A percentile compares a stretch with the other conserved stretches of the same genome.
Conservation (phyloP, 768 basidiomycete genomes). For the Auricularia auricula-judae region DNA sequence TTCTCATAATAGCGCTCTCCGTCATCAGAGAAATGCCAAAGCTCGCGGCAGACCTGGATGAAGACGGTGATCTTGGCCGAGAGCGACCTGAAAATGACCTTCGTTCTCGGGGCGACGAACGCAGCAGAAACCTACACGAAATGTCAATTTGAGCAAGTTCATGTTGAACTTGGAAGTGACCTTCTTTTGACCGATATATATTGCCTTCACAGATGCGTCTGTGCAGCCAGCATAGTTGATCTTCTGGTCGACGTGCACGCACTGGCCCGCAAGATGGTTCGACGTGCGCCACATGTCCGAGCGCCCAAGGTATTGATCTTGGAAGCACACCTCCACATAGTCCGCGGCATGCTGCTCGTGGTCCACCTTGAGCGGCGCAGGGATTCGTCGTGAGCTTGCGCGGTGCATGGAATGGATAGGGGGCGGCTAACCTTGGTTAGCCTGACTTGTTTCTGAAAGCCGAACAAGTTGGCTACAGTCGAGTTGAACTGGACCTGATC, state of each 20-base stretch:
- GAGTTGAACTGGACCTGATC: conserved; percentile 17
- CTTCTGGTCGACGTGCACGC: conserved; percentile 76
- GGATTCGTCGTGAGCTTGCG: background rate
- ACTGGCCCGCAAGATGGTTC: conserved; percentile 69
- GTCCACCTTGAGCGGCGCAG: conserved; percentile 44
- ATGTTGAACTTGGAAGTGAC: conserved; percentile 21
- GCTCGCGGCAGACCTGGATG: conserved; percentile 90
- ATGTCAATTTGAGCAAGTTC: conserved; percentile 6
- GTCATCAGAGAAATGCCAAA: conserved; percentile 95
- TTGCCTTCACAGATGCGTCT: conserved; percentile 68
- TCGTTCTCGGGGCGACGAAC: conserved; percentile 71
- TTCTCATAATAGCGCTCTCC: conserved; percentile 95
- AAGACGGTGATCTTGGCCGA: conserved; percentile 90
- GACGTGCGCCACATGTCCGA: conserved; percentile 95
- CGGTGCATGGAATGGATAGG: background rate
- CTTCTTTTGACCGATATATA: conserved; percentile 61
- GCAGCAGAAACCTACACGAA: conserved; percentile 64
- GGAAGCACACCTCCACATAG: conserved; percentile 83
- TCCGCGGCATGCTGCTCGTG: conserved; percentile 51
- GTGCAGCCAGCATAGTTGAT: conserved; percentile 76
- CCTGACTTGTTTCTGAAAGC: conserved; percentile 55
- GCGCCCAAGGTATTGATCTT: conserved; percentile 90
- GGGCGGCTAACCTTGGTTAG: conserved; percentile 47
- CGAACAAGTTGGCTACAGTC: conserved; percentile 60
- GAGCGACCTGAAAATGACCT: conserved; percentile 78